Percentiles rank a stretch among this genome's conserved stretches.
phyloP scores from a whole-genome alignment of 2,329 filamentous ascomycete genomes.

The Fusarium graminum region DNA sequence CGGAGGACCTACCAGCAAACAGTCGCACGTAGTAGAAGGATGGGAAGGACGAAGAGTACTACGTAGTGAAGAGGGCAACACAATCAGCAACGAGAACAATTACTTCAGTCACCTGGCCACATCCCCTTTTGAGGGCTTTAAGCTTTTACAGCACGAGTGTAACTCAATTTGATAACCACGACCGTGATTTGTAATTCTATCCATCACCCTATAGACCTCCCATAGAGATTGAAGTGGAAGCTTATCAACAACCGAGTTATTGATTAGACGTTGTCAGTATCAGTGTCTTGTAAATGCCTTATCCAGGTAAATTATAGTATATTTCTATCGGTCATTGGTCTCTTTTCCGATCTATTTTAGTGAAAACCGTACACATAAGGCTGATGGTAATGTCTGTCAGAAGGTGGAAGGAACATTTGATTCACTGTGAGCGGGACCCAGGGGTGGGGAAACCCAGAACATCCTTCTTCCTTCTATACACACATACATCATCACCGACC shows the following conservation, averaged over 20 bases:
- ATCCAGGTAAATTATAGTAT: background rate
- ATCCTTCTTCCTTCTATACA: background rate
- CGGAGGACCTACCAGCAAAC: constrained; percentile 6
- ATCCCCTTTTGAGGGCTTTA: constrained; percentile 7
- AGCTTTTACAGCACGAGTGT: constrained; percentile 9
- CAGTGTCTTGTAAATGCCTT: background rate
- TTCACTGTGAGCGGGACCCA: background rate
- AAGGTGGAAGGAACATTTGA: background rate
- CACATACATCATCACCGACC: background rate
- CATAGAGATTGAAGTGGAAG: background rate
- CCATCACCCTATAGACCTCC: background rate
- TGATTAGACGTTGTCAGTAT: background rate
- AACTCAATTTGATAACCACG: constrained; percentile 10
- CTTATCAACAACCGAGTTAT: background rate
- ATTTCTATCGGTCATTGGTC: background rate
- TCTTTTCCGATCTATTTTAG: background rate
- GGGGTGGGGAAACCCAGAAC: background rate
- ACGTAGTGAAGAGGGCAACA: constrained; percentile 23
- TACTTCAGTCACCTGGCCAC: constrained; percentile 19
- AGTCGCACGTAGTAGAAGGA: constrained; percentile 4
- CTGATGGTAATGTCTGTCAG: background rate
- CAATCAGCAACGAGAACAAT: constrained; percentile 8
- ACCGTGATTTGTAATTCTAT: background rate
- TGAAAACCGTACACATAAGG: background rate
- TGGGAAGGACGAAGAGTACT: constrained; percentile 18